A percentile compares a stretch with the other conserved stretches of the same genome.
Evolutionary conservation across 129 eudicot genomes (phyloP).

Genomic region (Flaveria brownii): DNA sequence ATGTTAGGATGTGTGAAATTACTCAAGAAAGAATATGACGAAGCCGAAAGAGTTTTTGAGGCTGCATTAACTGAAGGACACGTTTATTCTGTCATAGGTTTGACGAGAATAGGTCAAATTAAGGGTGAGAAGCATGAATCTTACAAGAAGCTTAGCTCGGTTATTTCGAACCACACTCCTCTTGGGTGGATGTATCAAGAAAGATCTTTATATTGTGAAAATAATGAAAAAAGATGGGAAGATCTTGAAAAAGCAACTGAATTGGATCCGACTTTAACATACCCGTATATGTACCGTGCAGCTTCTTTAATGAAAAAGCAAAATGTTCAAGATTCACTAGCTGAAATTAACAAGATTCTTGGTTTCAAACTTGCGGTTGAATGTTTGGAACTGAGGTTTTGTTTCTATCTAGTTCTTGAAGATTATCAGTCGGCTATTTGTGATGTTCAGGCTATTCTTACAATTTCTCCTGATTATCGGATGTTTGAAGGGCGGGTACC

Average conservation of each 20-base stretch:
- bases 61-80: conserved; percentile 75
- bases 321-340: conserved; percentile 67
- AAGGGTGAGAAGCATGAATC: conserved; percentile 56
- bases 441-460: conserved; percentile 90
- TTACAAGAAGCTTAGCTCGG: conserved; percentile 57
- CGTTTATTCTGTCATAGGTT: conserved; percentile 75
- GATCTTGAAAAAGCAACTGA: conserved; percentile 87
- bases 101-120: conserved; percentile 73
- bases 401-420: conserved; percentile 83
- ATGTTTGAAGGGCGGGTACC: conserved; percentile 92
- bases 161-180: conserved; percentile 61
- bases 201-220: conserved; percentile 75
- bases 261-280: conserved; percentile 86
- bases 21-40: conserved; percentile 72
- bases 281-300: conserved; percentile 96
- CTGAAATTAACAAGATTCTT: conserved; percentile 76
- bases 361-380: conserved; percentile 87
- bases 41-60: conserved; percentile 68
- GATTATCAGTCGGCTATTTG: conserved; percentile 82
- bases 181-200: conserved; percentile 99
- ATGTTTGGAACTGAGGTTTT: conserved; percentile 90
- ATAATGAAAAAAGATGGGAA: conserved; percentile 55
- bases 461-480: conserved; percentile 73
- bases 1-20: conserved; percentile 75
- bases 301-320: conserved; percentile 85